phyloP scores from a whole-genome alignment of 371 early-diverging fungal species.

The Apophysomyces sp. region DNA sequence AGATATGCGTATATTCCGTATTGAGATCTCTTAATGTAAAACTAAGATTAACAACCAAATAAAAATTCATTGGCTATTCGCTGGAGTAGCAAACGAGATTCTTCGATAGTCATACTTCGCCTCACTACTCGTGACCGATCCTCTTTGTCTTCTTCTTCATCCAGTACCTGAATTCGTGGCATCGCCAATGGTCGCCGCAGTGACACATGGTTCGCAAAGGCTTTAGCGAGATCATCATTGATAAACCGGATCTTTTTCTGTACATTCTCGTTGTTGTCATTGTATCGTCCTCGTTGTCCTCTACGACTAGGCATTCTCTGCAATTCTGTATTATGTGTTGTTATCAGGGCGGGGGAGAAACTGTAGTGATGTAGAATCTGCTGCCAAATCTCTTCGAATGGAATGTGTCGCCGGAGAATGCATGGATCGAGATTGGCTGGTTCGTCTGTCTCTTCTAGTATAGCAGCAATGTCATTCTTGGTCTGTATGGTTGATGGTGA shows the following conservation, averaged over 20 bases:
- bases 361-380: not conserved
- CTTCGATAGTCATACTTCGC: not conserved
- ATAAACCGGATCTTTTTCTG: not conserved
- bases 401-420: conserved; percentile 1
- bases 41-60: not conserved
- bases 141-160: not conserved
- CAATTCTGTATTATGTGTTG: not conserved
- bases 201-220: not conserved
- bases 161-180: not conserved
- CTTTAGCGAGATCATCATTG: not conserved
- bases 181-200: not conserved
- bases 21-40: too few species aligned
- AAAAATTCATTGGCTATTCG: not conserved
- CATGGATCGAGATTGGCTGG: not conserved
- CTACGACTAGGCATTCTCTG: not conserved
- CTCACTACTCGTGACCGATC: not conserved
- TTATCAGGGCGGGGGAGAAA: not conserved
- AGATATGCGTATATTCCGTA: too few species aligned
- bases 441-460: not conserved
- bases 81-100: not conserved
- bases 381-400: conserved; percentile 3
- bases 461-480: not conserved
- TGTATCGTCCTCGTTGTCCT: not conserved
- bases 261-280: not conserved
- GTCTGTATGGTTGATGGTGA: not conserved